These are phyloP conservation scores for Histomonas meleagridis DNA, from an alignment of 208 protist genomes.

Conservation along the genomic window DNA sequence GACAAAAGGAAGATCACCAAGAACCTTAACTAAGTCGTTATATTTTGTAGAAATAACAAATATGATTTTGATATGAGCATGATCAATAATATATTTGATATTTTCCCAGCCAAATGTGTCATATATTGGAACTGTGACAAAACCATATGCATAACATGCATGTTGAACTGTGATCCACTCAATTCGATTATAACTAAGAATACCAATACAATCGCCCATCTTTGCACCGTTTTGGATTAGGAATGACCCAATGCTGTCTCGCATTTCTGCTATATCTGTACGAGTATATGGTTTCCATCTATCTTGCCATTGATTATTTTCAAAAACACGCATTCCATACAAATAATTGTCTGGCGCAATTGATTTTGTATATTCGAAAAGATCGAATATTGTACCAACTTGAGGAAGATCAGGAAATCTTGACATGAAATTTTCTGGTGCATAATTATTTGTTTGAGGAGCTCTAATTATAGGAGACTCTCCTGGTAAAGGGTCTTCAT, in stretches of 20 bases:
- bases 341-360: neutral
- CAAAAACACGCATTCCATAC: neutral
- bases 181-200: slow-evolving; percentile 18
- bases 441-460: neutral
- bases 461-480: neutral
- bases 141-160: slow-evolving; percentile 28
- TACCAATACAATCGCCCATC: slow-evolving; percentile 20
- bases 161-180: slow-evolving; percentile 32
- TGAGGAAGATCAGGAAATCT: neutral
- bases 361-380: neutral
- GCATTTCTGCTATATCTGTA: neutral
- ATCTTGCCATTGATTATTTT: neutral
- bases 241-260: neutral
- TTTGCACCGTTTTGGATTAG: neutral
- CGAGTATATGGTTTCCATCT: neutral
- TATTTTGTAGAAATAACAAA: slow-evolving; percentile 7
- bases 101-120: slow-evolving; percentile 34
- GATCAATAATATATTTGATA: slow-evolving; percentile 41
- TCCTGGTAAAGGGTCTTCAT: neutral
- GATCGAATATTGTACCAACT: neutral
- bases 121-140: slow-evolving; percentile 42
- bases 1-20: neutral
- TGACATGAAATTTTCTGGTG: neutral
- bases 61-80: slow-evolving; percentile 22
- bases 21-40: neutral